Percentiles rank a stretch among this genome's conserved stretches.
Conservation (phyloP, 352 stramenopile species). For the Hyaloperonospora arabidopsidis region DNA sequence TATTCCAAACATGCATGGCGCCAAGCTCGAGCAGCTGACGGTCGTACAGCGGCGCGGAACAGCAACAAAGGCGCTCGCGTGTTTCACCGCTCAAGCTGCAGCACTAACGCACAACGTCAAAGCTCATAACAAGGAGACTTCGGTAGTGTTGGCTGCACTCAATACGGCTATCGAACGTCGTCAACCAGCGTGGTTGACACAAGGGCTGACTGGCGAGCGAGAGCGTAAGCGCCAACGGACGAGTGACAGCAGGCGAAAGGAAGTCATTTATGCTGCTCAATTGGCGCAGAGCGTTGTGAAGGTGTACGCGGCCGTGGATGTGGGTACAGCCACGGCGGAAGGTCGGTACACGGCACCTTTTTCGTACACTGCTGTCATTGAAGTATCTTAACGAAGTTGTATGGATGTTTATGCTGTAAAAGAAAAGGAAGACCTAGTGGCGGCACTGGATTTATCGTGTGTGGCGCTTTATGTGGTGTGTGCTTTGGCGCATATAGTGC, state of each 20-base stretch:
- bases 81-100: conserved; percentile 19
- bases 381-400: too few species aligned
- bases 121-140: not conserved
- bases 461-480: conserved; percentile 47
- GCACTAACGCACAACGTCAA: conserved; percentile 5
- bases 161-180: conserved; percentile 20
- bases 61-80: conserved; percentile 12
- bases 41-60: conserved; percentile 17
- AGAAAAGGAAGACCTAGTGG: conserved; percentile 24
- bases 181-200: conserved; percentile 9
- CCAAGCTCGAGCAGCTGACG: conserved; percentile 20
- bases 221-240: conserved; percentile 18
- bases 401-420: not conserved
- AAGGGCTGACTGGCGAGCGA: conserved; percentile 9
- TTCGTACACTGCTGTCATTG: not conserved
- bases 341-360: conserved; percentile 6
- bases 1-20: not conserved
- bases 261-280: conserved; percentile 44
- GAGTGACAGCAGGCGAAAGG: conserved; percentile 21
- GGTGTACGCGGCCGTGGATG: conserved; percentile 26
- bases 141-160: conserved; percentile 14
- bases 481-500: conserved; percentile 34
- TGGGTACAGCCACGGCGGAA: conserved; percentile 13
- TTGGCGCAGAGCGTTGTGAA: conserved; percentile 58
- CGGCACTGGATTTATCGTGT: conserved; percentile 45